A percentile compares a stretch with the other conserved stretches of the same genome.
These are phyloP conservation scores for Aspergillus indologenus DNA, from an alignment of 495 filamentous ascomycete species.

Conservation along the genomic window DNA sequence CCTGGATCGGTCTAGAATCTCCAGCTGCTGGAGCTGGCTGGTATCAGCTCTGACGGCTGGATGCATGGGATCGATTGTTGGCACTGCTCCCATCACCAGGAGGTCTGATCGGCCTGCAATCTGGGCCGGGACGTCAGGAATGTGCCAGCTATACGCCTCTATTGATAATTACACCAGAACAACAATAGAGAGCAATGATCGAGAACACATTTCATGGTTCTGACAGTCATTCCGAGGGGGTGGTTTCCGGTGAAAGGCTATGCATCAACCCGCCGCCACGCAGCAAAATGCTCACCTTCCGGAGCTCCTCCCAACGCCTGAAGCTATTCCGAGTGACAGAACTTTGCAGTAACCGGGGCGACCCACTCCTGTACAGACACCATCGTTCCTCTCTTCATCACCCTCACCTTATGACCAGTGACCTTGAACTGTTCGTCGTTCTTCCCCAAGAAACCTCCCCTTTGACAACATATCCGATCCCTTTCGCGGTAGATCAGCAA, in stretches of 20 bases:
- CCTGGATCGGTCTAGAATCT: not conserved
- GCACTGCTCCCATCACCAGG: not conserved
- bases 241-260: not conserved
- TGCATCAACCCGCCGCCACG: not conserved
- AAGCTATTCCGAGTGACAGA: not conserved
- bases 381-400: not conserved
- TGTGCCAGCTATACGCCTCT: too few species aligned
- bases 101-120: not conserved
- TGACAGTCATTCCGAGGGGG: not conserved
- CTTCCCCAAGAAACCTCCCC: not conserved
- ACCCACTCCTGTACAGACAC: not conserved
- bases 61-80: not conserved
- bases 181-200: not conserved
- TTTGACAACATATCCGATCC: not conserved
- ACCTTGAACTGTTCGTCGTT: not conserved
- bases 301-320: not conserved
- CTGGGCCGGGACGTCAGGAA: not conserved
- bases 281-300: not conserved
- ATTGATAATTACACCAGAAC: too few species aligned
- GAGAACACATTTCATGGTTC: not conserved
- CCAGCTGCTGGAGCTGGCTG: not conserved
- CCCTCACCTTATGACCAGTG: not conserved
- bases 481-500: not conserved
- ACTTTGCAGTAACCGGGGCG: not conserved
- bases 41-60: not conserved